phyloP scores from a whole-genome alignment of 345 rosid genomes.

The Zanthoxylum bungeanum region DNA sequence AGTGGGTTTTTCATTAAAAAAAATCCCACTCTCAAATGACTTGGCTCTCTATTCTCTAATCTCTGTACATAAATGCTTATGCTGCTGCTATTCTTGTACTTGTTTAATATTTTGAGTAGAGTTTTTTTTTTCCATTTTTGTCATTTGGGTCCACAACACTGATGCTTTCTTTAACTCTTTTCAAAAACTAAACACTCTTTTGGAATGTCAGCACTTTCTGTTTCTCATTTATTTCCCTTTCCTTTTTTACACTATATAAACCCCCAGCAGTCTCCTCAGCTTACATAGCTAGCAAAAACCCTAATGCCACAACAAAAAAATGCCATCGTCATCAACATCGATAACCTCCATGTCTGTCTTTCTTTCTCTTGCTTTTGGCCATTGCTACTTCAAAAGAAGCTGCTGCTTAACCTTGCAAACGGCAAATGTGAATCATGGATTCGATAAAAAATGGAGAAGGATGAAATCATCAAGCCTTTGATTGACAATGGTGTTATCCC shows the following conservation, averaged over 20 bases:
- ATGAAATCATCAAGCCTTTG: background rate
- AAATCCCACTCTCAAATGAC: too few relatives aligned
- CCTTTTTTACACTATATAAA: conserved; percentile 13
- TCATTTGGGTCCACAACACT: conserved; percentile 10
- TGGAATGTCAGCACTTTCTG: conserved; percentile 33
- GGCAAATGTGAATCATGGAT: background rate
- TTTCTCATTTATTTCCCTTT: conserved; percentile 17
- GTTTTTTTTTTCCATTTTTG: background rate
- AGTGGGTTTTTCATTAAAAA: too few relatives aligned
- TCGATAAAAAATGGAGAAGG: background rate
- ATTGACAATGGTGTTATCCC: conserved; percentile 43
- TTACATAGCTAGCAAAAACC: background rate
- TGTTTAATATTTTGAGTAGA: background rate
- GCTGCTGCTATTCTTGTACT: conserved; percentile 22
- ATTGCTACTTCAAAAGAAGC: background rate
- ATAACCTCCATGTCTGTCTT: background rate
- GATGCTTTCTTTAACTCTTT: conserved; percentile 15
- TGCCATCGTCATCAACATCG: background rate
- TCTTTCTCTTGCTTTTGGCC: background rate
- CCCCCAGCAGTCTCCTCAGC: conserved; percentile 9
- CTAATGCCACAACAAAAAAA: background rate
- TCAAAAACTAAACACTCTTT: conserved; percentile 19
- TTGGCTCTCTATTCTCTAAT: background rate
- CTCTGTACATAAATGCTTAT: too few relatives aligned
- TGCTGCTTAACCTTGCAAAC: background rate